These are phyloP conservation scores for Tylopilus plumbeoviolaceoides DNA, from an alignment of 768 basidiomycete genomes.

Conservation along the genomic window DNA sequence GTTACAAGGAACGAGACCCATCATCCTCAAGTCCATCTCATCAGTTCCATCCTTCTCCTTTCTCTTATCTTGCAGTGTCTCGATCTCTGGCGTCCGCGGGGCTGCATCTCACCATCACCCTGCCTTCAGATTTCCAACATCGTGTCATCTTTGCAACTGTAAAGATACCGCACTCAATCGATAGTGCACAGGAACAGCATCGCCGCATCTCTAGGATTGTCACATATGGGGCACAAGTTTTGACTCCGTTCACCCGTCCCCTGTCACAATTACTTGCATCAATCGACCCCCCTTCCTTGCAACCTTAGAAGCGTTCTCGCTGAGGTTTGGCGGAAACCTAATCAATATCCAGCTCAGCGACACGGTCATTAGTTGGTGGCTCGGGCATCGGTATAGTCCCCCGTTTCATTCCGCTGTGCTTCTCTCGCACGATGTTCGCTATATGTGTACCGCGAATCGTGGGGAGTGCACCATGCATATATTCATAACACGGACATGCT, in stretches of 20 bases:
- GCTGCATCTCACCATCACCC: background rate
- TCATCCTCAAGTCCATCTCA: background rate
- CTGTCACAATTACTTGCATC: background rate
- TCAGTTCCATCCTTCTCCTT: background rate
- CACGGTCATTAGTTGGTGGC: slow-evolving; percentile 1
- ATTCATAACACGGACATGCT: background rate
- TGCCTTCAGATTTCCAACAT: background rate
- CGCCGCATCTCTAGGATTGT: slow-evolving; percentile 7
- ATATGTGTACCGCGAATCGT: background rate
- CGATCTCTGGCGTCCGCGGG: slow-evolving; percentile 1
- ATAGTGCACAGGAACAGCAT: slow-evolving; percentile 10
- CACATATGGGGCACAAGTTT: background rate
- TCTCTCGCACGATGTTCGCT: slow-evolving; percentile 2
- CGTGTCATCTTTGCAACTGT: slow-evolving; percentile 5
- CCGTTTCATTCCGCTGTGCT: background rate
- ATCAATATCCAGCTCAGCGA: slow-evolving; percentile 13
- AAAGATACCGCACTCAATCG: background rate
- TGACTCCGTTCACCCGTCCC: background rate
- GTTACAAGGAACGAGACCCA: background rate
- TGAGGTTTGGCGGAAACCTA: slow-evolving; percentile 8
- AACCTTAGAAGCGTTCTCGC: background rate
- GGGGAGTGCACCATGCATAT: background rate
- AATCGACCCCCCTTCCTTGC: background rate
- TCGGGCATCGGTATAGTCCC: slow-evolving; percentile 10
- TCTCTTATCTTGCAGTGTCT: background rate